Evolutionary conservation across 768 basidiomycete genomes (phyloP).

Genomic region (Botryobasidium botryosum): DNA sequence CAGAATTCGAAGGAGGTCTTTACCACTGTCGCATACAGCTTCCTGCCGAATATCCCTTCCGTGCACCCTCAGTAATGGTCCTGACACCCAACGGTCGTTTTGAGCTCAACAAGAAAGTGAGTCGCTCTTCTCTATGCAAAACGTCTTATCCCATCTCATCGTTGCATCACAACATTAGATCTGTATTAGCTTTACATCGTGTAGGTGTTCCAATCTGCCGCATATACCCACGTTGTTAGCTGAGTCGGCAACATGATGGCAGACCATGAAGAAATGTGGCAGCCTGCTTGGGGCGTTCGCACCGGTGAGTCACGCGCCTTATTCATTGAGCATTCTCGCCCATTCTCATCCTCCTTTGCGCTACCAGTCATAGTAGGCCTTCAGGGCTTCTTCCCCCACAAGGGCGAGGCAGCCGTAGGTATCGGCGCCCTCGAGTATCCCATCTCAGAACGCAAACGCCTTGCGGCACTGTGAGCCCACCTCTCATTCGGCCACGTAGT

Average conservation of each 20-base stretch:
- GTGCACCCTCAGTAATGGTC: slow-evolving; percentile 89
- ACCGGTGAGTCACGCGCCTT: slow-evolving; percentile 39
- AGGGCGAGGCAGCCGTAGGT: slow-evolving; percentile 72
- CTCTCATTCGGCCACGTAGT: not conserved
- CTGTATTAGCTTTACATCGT: slow-evolving; percentile 84
- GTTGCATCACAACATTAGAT: slow-evolving; percentile 32
- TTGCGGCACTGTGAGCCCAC: slow-evolving; percentile 50
- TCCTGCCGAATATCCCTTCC: slow-evolving; percentile 91
- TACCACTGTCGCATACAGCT: slow-evolving; percentile 88
- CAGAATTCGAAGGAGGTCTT: slow-evolving; percentile 88
- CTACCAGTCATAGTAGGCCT: slow-evolving; percentile 63
- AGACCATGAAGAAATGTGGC: slow-evolving; percentile 96
- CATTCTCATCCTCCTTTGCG: slow-evolving; percentile 7
- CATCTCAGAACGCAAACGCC: slow-evolving; percentile 51
- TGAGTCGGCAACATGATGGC: too few relatives aligned
- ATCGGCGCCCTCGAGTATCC: slow-evolving; percentile 80
- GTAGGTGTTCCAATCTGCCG: slow-evolving; percentile 28
- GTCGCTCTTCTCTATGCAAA: slow-evolving; percentile 13
- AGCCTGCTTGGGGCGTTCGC: slow-evolving; percentile 95
- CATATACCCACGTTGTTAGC: too few relatives aligned
- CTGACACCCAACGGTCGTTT: slow-evolving; percentile 96
- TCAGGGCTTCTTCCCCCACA: slow-evolving; percentile 78
- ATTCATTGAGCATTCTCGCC: not conserved
- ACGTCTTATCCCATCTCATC: not conserved
- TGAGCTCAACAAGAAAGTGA: slow-evolving; percentile 86